Evolutionary conservation across 1,284 basidiomycete species (phyloP).

Genomic region (Sanghuangporus weigelae): DNA sequence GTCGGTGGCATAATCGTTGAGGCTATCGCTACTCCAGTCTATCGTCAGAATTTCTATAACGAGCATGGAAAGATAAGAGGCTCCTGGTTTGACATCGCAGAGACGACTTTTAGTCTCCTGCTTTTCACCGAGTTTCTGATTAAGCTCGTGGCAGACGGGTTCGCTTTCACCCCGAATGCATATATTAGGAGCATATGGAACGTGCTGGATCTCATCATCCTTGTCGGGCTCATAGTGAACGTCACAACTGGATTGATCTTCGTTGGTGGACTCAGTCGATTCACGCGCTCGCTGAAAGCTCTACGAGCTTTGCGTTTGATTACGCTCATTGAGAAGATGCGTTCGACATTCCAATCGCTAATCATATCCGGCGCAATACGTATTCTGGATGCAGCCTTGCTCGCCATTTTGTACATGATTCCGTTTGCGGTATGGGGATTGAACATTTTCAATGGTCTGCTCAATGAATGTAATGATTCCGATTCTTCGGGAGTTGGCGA

Average conservation of each 20-base stretch:
- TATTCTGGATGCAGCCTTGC: conserved; percentile 86
- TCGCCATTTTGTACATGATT: conserved; percentile 95
- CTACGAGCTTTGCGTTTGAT: conserved; percentile 87
- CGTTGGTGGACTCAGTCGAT: conserved; percentile 75
- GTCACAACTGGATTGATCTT: conserved; percentile 75
- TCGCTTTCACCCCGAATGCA: conserved; percentile 90
- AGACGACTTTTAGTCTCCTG: conserved; percentile 69
- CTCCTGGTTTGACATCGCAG: conserved; percentile 88
- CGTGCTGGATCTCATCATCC: conserved; percentile 83
- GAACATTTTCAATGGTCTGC: conserved; percentile 86
- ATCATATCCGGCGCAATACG: conserved; percentile 85
- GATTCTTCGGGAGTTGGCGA: conserved; percentile 50
- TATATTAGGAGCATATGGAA: conserved; percentile 94
- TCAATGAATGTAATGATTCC: conserved; percentile 84
- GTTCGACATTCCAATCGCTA: conserved; percentile 88
- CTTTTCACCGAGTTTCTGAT: conserved; percentile 85
- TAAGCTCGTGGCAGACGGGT: conserved; percentile 92
- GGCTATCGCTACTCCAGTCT: conserved; percentile 80
- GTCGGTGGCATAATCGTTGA: conserved; percentile 84
- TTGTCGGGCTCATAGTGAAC: conserved; percentile 80
- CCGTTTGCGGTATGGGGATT: conserved; percentile 97
- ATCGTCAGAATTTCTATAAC: conserved; percentile 73
- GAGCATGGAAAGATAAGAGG: conserved; percentile 55
- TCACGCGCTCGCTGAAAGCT: conserved; percentile 86
- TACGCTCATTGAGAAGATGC: conserved; percentile 83